These are phyloP conservation scores for Meyerozyma sp. DNA, from an alignment of 1,139 yeast species.

Conservation along the genomic window DNA sequence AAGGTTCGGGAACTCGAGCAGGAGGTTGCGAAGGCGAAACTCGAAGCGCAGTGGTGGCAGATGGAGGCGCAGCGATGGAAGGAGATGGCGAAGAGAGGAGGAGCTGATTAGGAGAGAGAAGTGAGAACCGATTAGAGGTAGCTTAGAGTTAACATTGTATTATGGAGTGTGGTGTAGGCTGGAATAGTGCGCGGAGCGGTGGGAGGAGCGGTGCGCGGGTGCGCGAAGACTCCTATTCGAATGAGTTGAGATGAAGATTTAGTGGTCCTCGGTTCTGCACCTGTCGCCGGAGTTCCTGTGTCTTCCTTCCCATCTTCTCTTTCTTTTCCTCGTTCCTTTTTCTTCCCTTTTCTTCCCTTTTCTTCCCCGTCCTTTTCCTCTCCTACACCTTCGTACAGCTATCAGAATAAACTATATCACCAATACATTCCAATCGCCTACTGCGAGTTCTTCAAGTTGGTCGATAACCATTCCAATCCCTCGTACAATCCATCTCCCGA, in stretches of 20 bases:
- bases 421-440: conserved; percentile 3
- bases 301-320: too few relatives aligned
- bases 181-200: too few relatives aligned
- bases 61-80: conserved; percentile 14
- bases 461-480: conserved; percentile 87
- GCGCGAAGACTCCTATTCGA: too few relatives aligned
- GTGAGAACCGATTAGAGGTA: neutral
- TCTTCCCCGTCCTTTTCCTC: neutral
- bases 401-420: neutral
- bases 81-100: conserved; percentile 4
- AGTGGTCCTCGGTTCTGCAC: too few relatives aligned
- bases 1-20: conserved; percentile 12
- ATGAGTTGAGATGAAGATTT: too few relatives aligned
- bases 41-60: conserved; percentile 16
- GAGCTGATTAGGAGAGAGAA: neutral
- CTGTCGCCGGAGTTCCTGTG: too few relatives aligned
- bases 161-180: too few relatives aligned
- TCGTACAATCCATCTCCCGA: conserved; percentile 90
- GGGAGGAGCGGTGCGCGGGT: too few relatives aligned
- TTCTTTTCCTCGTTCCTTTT: too few relatives aligned
- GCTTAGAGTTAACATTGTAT: too few relatives aligned
- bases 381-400: neutral
- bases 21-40: conserved; percentile 8
- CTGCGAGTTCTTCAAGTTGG: conserved; percentile 68
- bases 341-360: neutral